phyloP scores from a whole-genome alignment of 2,329 filamentous ascomycete species.

The Endoconidiophora laricicola region DNA sequence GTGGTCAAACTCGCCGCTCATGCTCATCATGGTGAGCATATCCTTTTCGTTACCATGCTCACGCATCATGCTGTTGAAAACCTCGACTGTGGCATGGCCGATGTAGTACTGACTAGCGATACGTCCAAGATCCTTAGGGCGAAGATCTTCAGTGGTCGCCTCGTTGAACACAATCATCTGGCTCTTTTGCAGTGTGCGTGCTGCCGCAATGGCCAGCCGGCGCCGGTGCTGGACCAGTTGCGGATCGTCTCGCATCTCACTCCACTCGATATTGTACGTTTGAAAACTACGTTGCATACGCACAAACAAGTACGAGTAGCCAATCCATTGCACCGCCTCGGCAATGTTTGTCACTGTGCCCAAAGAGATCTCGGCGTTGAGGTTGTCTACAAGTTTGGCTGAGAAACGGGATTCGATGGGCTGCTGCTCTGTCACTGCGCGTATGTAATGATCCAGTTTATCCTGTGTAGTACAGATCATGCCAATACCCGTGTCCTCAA shows the following conservation, averaged over 20 bases:
- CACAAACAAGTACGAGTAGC: conserved; percentile 94
- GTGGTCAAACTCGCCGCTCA: conserved; percentile 96
- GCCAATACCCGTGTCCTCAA: conserved; percentile 92
- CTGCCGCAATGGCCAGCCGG: conserved; percentile 76
- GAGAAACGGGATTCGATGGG: conserved; percentile 97
- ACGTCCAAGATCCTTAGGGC: conserved; percentile 84
- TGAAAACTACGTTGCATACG: conserved; percentile 87
- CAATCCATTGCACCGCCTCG: conserved; percentile 92
- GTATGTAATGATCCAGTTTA: conserved; percentile 77
- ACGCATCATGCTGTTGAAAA: conserved; percentile 92
- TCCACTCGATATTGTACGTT: conserved; percentile 89
- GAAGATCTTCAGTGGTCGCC: conserved; percentile 64
- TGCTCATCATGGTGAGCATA: conserved; percentile 86
- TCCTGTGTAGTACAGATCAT: conserved; percentile 97
- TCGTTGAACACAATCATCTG: conserved; percentile 99
- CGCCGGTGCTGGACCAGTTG: conserved; percentile 71
- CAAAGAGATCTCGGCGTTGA: conserved; percentile 86
- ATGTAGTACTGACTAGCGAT: conserved; percentile 98
- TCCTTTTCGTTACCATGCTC: conserved; percentile 77
- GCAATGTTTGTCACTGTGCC: conserved; percentile 89
- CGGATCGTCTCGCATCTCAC: conserved; percentile 76
- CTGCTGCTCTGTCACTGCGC: conserved; percentile 84
- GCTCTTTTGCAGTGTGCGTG: conserved; percentile 69
- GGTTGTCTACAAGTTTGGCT: conserved; percentile 80
- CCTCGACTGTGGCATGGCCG: conserved; percentile 77